These are phyloP conservation scores for Pseudevernia furfuracea DNA, from an alignment of 495 filamentous ascomycete genomes.

Conservation along the genomic window DNA sequence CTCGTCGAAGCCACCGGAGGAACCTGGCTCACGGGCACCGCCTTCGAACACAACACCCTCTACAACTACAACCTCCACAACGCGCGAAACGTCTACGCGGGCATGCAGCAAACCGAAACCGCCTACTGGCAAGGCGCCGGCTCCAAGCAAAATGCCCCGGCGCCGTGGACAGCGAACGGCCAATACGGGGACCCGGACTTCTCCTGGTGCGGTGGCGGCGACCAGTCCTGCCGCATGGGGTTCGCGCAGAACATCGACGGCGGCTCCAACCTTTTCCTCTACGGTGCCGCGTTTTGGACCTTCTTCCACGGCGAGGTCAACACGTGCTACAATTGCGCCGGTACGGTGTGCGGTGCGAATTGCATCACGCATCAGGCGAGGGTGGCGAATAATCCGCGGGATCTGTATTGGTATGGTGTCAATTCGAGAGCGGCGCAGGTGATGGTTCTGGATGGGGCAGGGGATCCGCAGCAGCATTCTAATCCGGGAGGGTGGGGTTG, in stretches of 20 bases:
- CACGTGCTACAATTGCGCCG: constrained; percentile 8
- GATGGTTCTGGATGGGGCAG: background rate
- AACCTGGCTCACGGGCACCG: constrained; percentile 40
- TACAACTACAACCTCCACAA: constrained; percentile 46
- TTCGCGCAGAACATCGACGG: constrained; percentile 34
- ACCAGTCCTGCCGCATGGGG: constrained; percentile 38
- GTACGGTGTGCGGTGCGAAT: background rate
- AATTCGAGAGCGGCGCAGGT: background rate
- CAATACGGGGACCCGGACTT: constrained; percentile 40
- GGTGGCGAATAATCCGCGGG: constrained; percentile 1
- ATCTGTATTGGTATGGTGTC: constrained; percentile 11
- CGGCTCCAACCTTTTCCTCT: constrained; percentile 46
- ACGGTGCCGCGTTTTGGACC: constrained; percentile 46
- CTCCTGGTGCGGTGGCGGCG: constrained; percentile 30
- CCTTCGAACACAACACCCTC: constrained; percentile 42
- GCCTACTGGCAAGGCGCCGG: constrained; percentile 43
- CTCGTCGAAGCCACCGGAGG: constrained; percentile 41
- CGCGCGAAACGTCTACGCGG: constrained; percentile 42
- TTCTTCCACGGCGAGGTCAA: constrained; percentile 38
- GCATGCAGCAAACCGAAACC: constrained; percentile 39
- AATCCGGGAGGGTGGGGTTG: background rate
- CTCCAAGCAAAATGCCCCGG: constrained; percentile 32
- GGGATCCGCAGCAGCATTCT: background rate
- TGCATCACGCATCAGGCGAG: constrained; percentile 10
- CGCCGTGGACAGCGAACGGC: constrained; percentile 35